These are phyloP conservation scores for Ceratocystis alfenasii DNA, from an alignment of 2,329 filamentous ascomycete species.

Conservation along the genomic window DNA sequence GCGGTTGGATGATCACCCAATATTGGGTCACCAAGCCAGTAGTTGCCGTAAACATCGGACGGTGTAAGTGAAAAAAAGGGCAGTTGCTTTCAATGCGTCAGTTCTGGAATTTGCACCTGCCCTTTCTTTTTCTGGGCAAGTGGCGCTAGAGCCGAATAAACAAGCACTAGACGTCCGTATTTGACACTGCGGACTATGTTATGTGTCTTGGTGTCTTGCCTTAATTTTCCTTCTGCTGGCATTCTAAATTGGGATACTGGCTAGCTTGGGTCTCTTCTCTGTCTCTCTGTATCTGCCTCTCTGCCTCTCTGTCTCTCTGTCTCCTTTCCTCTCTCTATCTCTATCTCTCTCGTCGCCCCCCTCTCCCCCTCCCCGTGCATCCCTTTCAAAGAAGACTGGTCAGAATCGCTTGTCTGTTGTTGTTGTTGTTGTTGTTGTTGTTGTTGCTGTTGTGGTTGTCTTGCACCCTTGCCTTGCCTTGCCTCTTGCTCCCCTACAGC, in stretches of 20 bases:
- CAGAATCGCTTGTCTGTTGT: background rate
- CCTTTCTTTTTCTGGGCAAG: background rate
- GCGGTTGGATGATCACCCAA: background rate
- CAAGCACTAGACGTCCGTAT: background rate
- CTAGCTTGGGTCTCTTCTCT: background rate
- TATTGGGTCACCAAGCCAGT: background rate
- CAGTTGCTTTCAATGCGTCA: background rate
- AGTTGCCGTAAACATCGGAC: conserved; percentile 10
- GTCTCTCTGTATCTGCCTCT: background rate
- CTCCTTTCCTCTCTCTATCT: too few species aligned
- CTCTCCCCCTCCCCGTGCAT: too few species aligned
- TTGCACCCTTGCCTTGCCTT: background rate
- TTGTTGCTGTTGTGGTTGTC: background rate
- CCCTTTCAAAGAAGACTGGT: background rate
- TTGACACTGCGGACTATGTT: too few species aligned
- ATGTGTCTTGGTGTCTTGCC: background rate
- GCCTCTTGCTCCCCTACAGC: background rate
- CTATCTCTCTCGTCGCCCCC: too few species aligned
- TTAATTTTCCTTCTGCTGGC: background rate
- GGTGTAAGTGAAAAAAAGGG: background rate
- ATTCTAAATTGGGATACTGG: background rate
- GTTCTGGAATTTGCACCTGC: background rate
- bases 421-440: background rate
- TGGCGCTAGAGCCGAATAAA: background rate
- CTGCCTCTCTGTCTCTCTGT: too few species aligned